Base-by-base conservation (phyloP, 805 yeast species). In the Teunomyces barrocoloradensis region DNA sequence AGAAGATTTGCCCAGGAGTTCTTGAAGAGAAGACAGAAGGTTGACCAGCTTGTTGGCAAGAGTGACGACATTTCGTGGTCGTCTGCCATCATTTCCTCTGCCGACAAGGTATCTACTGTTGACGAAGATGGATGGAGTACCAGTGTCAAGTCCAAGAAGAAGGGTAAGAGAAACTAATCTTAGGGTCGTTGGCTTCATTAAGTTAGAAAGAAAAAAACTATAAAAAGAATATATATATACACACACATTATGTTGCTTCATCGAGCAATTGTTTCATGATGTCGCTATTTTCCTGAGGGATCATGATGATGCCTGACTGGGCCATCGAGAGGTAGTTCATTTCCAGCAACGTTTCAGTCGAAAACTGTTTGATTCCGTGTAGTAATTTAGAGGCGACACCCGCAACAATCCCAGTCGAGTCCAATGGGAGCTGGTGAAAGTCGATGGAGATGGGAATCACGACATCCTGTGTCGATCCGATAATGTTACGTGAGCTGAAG, bases 1-100 rank as follows among this genome's bases (percentile, higher is more conserved):
- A 83, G 96, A 62, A 78, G 96, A 54, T 92, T 91, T 73, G 96
- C 99, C 0, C 80, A 78, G 47, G 99, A 94, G 61, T 94, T 94
- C 64, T 74, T 85, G 61, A 86, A 84, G 67, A 82, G 87, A 61
- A 84, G 94, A 60, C 78, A 77, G 50, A 77, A 73, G 43, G 91
- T 89, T 47, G 97, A 90, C 57, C 77, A 79, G 53, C 71, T 65
- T 49, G 48, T 67, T 47, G 71, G 70, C 9, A 53, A 50, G n/a
- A 61, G 68, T 23, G 71, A 66, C 28, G 73, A 66, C 6, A 73
- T 80, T 54, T 75, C 82, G 36, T 90, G 97, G 97, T 74, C 78
- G 43, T 86, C 84, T 49, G 94, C 91, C 3, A 71, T 87, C 45
- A 66, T 72, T 30, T 66, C 64, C 42, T 65, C 72, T 35, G 75